Conservation (phyloP, 768 basidiomycete genomes). For the Leccinum pellstonianum region DNA sequence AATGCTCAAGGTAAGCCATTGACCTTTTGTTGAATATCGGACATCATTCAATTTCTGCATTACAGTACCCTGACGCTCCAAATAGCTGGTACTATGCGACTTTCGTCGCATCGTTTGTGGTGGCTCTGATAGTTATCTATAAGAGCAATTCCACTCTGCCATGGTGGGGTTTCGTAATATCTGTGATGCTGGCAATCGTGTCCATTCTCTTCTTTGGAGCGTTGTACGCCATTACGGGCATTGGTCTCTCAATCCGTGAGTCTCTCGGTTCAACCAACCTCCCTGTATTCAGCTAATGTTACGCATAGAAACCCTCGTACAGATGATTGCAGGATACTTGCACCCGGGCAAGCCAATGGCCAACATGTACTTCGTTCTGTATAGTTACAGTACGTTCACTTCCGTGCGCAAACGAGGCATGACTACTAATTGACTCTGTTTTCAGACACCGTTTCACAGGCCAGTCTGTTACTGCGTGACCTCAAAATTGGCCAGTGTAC, state of each 20-base stretch:
- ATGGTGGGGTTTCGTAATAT: constrained; percentile 59
- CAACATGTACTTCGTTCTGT: constrained; percentile 45
- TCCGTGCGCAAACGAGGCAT: constrained; percentile 9
- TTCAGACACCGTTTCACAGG: constrained; percentile 51
- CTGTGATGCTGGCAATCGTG: constrained; percentile 48
- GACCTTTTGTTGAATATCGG: neutral
- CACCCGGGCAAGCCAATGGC: constrained; percentile 40
- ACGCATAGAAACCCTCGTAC: constrained; percentile 28
- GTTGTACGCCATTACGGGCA: constrained; percentile 49
- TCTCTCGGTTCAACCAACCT: neutral
- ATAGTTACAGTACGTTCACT: constrained; percentile 41
- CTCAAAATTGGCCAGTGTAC: constrained; percentile 43
- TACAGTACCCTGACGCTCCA: constrained; percentile 35
- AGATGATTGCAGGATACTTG: constrained; percentile 39
- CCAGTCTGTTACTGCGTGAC: constrained; percentile 53
- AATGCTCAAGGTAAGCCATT: constrained; percentile 39
- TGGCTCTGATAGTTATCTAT: constrained; percentile 56
- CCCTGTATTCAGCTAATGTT: neutral
- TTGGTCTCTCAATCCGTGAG: constrained; percentile 18
- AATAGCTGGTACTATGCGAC: constrained; percentile 34
- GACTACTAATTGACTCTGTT: neutral
- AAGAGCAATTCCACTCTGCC: constrained; percentile 52
- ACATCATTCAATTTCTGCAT: neutral
- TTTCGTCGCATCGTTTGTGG: constrained; percentile 38
- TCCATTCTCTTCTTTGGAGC: constrained; percentile 55